phyloP scores from a whole-genome alignment of 805 yeast genomes.

The Saturnispora quitensis region DNA sequence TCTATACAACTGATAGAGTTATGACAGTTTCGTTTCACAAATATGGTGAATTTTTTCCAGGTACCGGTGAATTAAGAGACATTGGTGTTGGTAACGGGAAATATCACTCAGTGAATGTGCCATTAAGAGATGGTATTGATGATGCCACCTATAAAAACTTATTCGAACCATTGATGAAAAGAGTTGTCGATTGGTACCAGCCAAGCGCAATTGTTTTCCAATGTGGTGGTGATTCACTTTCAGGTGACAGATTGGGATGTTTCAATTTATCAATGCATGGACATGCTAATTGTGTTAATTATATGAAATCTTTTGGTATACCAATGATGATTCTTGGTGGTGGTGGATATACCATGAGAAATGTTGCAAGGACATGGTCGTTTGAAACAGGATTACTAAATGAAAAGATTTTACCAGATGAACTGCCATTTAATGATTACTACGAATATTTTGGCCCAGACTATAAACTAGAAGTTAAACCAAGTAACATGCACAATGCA shows the following conservation, averaged over 20 bases:
- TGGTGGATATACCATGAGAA: constrained; percentile 97
- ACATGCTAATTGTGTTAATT: constrained; percentile 93
- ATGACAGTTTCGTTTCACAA: constrained; percentile 89
- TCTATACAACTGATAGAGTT: constrained; percentile 83
- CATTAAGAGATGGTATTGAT: constrained; percentile 87
- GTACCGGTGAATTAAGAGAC: constrained; percentile 82
- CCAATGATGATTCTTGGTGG: constrained; percentile 96
- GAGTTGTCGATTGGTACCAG: constrained; percentile 76
- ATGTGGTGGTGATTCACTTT: constrained; percentile 96
- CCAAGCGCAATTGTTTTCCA: constrained; percentile 96
- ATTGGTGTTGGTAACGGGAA: constrained; percentile 80
- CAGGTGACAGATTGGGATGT: constrained; percentile 93
- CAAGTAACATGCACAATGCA: constrained; percentile 94
- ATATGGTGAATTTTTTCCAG: constrained; percentile 90
- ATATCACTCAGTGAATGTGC: constrained; percentile 77
- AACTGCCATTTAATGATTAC: constrained; percentile 87
- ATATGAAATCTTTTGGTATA: constrained; percentile 73
- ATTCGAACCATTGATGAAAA: constrained; percentile 79
- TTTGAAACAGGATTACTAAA: constrained; percentile 86
- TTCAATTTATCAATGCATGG: constrained; percentile 90
- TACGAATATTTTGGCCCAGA: constrained; percentile 98
- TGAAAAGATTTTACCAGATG: constrained; percentile 66
- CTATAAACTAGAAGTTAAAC: constrained; percentile 87
- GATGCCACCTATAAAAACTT: constrained; percentile 79
- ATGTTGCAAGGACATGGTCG: constrained; percentile 93